Evolutionary conservation across 75 land plant species (phyloP).

Genomic region (Chamaecyparis obtusa): DNA sequence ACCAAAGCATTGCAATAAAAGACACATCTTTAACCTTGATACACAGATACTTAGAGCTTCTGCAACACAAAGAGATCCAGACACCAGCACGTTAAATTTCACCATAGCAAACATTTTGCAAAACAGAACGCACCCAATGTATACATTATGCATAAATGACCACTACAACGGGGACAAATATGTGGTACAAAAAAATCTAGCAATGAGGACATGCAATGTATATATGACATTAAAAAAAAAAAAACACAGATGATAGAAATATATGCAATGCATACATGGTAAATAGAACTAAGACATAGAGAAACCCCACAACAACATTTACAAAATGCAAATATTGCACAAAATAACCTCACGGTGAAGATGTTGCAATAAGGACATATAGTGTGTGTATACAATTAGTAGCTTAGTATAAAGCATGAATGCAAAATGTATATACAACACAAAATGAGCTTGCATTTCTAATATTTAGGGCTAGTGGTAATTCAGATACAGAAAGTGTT

Average conservation of each 20-base stretch:
- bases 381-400: not conserved
- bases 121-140: not conserved
- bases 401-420: not conserved
- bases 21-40: too few species aligned
- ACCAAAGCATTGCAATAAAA: too few species aligned
- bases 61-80: conserved; percentile 11
- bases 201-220: too few species aligned
- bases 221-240: too few species aligned
- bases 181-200: not conserved
- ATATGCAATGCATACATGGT: too few species aligned
- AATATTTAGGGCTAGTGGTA: not conserved
- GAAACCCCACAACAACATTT: too few species aligned
- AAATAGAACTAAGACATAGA: too few species aligned
- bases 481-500: too few species aligned
- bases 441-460: not conserved
- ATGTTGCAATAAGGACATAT: not conserved
- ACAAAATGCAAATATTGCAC: not conserved
- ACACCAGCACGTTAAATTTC: not conserved
- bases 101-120: not conserved
- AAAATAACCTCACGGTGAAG: not conserved
- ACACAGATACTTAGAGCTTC: too few species aligned
- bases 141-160: not conserved
- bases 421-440: not conserved
- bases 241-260: too few species aligned
- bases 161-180: too few species aligned